Evolutionary conservation across 2,329 filamentous ascomycete species (phyloP).

Genomic region (Dendryphion nanum): DNA sequence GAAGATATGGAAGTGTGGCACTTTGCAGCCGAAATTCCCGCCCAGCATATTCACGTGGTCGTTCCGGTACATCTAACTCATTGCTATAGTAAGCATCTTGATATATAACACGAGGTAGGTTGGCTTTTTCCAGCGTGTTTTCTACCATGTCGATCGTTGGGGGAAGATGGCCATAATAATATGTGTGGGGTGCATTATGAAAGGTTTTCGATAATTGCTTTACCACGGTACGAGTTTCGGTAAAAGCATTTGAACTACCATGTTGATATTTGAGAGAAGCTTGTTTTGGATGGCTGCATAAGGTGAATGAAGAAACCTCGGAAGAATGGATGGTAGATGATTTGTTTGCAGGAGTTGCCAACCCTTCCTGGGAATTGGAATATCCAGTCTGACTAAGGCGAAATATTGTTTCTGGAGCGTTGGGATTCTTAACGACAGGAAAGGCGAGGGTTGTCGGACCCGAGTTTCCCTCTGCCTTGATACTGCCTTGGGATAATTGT

Average conservation of each 20-base stretch:
- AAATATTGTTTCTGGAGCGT: constrained; percentile 61
- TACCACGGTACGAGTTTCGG: not conserved
- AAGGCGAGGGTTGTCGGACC: constrained; percentile 58
- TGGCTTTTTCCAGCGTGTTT: constrained; percentile 57
- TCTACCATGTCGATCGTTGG: constrained; percentile 49
- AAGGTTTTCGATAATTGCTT: constrained; percentile 16
- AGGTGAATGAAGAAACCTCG: constrained; percentile 24
- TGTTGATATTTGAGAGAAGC: too few relatives aligned
- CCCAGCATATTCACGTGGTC: constrained; percentile 79
- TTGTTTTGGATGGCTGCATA: constrained; percentile 11
- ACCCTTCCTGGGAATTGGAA: constrained; percentile 45
- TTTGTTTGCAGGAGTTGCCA: constrained; percentile 31
- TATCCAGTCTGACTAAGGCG: constrained; percentile 66
- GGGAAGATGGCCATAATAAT: constrained; percentile 40
- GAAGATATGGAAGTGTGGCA: constrained; percentile 74
- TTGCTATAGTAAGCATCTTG: constrained; percentile 83
- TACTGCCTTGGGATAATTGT: constrained; percentile 40
- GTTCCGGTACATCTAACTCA: constrained; percentile 77
- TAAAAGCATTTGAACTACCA: too few relatives aligned
- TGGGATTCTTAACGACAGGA: constrained; percentile 73
- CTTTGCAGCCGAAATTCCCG: constrained; percentile 78
- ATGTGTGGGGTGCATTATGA: constrained; percentile 13
- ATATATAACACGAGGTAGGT: constrained; percentile 70
- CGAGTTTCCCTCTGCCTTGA: constrained; percentile 36
- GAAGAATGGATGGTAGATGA: too few relatives aligned